These are phyloP conservation scores for Clathrospora elynae DNA, from an alignment of 2,329 filamentous ascomycete species.

Conservation along the genomic window DNA sequence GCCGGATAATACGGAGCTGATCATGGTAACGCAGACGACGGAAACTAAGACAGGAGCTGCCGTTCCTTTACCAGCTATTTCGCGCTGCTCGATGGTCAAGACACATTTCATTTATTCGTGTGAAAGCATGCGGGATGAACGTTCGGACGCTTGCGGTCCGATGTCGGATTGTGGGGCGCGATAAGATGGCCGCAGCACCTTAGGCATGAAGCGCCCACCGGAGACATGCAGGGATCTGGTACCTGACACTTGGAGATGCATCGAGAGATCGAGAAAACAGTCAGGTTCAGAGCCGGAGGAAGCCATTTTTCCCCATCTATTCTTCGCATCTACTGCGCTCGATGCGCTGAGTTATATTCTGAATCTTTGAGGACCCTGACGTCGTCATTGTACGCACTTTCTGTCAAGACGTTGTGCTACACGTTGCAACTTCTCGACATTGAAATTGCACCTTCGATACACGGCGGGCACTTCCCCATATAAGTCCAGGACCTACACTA, in stretches of 20 bases:
- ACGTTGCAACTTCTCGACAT: constrained; percentile 48
- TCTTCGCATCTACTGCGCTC: constrained; percentile 7
- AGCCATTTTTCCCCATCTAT: no score
- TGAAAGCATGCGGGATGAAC: background rate
- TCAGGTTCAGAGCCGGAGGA: no score
- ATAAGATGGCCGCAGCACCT: constrained; percentile 12
- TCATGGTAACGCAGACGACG: constrained; percentile 36
- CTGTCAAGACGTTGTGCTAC: constrained; percentile 32
- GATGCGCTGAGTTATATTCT: constrained; percentile 1
- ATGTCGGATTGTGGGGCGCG: constrained; percentile 5
- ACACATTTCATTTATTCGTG: no score
- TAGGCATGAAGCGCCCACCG: background rate
- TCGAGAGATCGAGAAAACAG: no score
- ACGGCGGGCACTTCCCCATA: background rate
- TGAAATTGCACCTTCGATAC: constrained; percentile 25
- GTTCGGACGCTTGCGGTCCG: background rate
- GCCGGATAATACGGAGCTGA: constrained; percentile 42
- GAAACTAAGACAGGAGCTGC: constrained; percentile 35
- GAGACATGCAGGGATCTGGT: constrained; percentile 10
- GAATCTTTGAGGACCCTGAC: constrained; percentile 1
- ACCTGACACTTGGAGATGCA: constrained; percentile 13
- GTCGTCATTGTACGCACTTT: background rate
- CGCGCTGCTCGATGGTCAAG: constrained; percentile 20
- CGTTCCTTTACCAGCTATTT: constrained; percentile 29
- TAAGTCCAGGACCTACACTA: constrained; percentile 14